These are phyloP conservation scores for Phialemoniopsis sp. DNA, from an alignment of 2,329 filamentous ascomycete genomes.

Conservation along the genomic window DNA sequence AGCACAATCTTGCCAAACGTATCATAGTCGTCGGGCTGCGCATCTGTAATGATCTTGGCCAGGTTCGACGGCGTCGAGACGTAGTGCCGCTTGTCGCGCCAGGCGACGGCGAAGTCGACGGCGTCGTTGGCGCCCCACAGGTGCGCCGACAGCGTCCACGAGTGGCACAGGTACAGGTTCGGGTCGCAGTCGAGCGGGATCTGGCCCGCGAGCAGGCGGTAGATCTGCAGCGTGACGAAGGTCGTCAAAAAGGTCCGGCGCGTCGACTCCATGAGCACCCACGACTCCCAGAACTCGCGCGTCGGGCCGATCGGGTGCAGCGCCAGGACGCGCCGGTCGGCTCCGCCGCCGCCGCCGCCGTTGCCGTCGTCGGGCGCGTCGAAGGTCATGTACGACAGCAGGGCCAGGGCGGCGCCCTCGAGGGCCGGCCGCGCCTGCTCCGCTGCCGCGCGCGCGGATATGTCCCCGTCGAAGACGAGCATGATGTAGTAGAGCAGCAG, in stretches of 20 bases:
- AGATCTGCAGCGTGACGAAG: constrained; percentile 37
- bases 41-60: constrained; percentile 6
- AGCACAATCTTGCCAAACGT: constrained; percentile 15
- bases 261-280: constrained; percentile 49
- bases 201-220: constrained; percentile 25
- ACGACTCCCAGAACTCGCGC: constrained; percentile 42
- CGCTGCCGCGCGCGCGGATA: constrained; percentile 23
- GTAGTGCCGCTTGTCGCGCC: constrained; percentile 28
- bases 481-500: constrained; percentile 41
- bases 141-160: constrained; percentile 32
- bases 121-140: constrained; percentile 30
- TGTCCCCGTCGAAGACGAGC: constrained; percentile 37
- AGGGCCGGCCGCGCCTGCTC: constrained; percentile 22
- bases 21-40: constrained; percentile 12
- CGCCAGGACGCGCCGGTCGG: constrained; percentile 11
- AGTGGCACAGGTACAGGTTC: constrained; percentile 22
- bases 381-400: constrained; percentile 26
- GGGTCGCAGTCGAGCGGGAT: constrained; percentile 19
- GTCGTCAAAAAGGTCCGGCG: constrained; percentile 45
- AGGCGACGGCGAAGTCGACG: constrained; percentile 30
- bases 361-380: constrained; percentile 10
- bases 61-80: constrained; percentile 21
- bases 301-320: constrained; percentile 32
- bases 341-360: neutral
- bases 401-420: constrained; percentile 23